Base-by-base conservation (phyloP, 140 eudicot genomes). In the Erigeron philadelphicus region DNA sequence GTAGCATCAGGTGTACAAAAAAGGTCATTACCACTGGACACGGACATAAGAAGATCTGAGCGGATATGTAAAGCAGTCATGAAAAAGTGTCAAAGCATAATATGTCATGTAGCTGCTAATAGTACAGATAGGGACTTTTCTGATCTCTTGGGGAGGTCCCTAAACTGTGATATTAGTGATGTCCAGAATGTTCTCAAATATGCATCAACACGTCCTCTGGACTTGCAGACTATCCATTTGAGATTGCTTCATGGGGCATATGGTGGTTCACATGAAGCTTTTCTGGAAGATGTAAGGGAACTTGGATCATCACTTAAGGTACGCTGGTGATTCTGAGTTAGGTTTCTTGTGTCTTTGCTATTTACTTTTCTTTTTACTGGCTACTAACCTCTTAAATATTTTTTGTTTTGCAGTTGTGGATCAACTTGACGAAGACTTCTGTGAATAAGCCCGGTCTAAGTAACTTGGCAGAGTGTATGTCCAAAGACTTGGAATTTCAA, bases 241-340 rank as follows among this genome's bases (percentile, higher is more conserved):
- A 93, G 88, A 74, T 72, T 93, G 85, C 84, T 86, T 25, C 83
- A 82, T 83, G 93, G 96, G 19, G 68, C 84, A 19, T 88, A 86
- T 74, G 78, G 85, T 73, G 95, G 83, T 81, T 89, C 95, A 44
- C 95, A 84, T 75, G 88, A 89, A 81, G 87, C 98, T 44, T 86
- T 86, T 73, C 67, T 59, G 19, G 98, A 88, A 54, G 98, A 93
- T 78, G 84, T 87, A 60, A 67, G 72, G 35, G 95, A 86, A 94
- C 95, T 86, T 54, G 8, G 58, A 66, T 5, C 67, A 35, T 46
- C 48, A 54, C n/a, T 62, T 23, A 42, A 15, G 69, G 49, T 66
- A 66, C 11, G 18, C 49, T 73, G 12, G 31, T 61, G 15, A 31
- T 12, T 60, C 18, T 9, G 43, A 12, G 53, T 54, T 55, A 15